Conservation (phyloP, 2,329 filamentous ascomycete genomes). For the Coleophoma eucalyptorum region DNA sequence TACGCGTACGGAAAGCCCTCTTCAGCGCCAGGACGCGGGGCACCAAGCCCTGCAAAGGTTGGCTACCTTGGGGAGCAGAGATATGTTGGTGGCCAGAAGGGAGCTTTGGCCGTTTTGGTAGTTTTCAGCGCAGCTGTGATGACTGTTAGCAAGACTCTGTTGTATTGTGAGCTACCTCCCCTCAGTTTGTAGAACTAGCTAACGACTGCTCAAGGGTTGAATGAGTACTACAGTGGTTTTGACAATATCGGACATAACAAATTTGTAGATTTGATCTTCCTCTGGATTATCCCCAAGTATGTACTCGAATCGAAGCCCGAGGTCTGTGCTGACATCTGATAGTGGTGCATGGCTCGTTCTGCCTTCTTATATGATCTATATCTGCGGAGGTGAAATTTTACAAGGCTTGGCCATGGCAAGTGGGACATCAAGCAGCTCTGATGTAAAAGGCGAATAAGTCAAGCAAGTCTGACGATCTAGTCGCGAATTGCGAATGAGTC, state of each 20-base stretch:
- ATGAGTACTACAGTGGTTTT: constrained; percentile 58
- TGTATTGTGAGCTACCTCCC: constrained; percentile 53
- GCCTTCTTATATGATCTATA: constrained; percentile 57
- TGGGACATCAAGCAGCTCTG: constrained; percentile 15
- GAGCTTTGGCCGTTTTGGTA: constrained; percentile 51
- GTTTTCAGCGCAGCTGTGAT: constrained; percentile 56
- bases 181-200: too few species aligned
- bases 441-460: constrained; percentile 21
- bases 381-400: constrained; percentile 58
- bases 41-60: constrained; percentile 25
- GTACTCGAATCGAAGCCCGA: constrained; percentile 20
- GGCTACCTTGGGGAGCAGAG: constrained; percentile 44
- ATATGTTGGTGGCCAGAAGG: constrained; percentile 45
- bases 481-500: background rate
- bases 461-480: too few species aligned
- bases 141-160: constrained; percentile 63
- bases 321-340: constrained; percentile 12
- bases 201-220: constrained; percentile 40
- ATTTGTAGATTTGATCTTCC: constrained; percentile 42
- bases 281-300: constrained; percentile 67
- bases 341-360: constrained; percentile 63
- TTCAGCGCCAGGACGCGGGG: constrained; percentile 20
- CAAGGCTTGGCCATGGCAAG: constrained; percentile 47
- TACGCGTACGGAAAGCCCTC: constrained; percentile 33
- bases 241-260: constrained; percentile 60